These are phyloP conservation scores for Drechslerella dactyloides DNA, from an alignment of 2,329 filamentous ascomycete genomes.

Conservation along the genomic window DNA sequence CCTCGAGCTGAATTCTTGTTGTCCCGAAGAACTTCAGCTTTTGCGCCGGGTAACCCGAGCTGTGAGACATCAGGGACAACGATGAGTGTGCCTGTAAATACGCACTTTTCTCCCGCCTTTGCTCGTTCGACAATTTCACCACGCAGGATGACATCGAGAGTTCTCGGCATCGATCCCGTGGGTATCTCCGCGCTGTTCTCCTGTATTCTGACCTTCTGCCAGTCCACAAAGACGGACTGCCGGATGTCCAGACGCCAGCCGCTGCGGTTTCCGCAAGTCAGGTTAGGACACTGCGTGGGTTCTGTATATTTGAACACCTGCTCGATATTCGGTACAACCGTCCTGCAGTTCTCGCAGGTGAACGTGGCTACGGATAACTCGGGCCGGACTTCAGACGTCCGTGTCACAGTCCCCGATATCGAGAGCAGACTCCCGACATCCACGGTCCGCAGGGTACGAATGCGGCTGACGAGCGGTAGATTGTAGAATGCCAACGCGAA, in stretches of 20 bases:
- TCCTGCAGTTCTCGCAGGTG: constrained; percentile 84
- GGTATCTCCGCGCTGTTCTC: constrained; percentile 98
- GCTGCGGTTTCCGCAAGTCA: constrained; percentile 81
- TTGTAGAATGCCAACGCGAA: constrained; percentile 95
- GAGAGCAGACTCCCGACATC: constrained; percentile 93
- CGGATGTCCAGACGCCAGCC: constrained; percentile 98
- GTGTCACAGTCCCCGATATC: constrained; percentile 93
- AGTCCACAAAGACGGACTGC: constrained; percentile 97
- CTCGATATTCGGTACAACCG: constrained; percentile 85
- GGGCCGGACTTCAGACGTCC: constrained; percentile 94
- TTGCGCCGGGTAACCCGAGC: constrained; percentile 83
- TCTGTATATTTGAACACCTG: constrained; percentile 98
- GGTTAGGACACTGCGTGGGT: constrained; percentile 91
- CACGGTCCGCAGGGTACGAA: constrained; percentile 82
- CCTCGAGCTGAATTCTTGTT: constrained; percentile 76
- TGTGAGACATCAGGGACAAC: constrained; percentile 97
- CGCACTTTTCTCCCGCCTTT: constrained; percentile 96
- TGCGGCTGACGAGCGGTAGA: constrained; percentile 81
- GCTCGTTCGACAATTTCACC: constrained; percentile 97
- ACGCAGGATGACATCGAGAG: constrained; percentile 93
- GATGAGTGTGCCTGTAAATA: constrained; percentile 94
- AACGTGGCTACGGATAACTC: constrained; percentile 93
- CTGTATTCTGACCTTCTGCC: constrained; percentile 98
- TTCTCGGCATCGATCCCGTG: constrained; percentile 96
- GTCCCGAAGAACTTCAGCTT: constrained; percentile 83